Base-by-base conservation (phyloP, 805 yeast genomes). In the Yamadazyma sp. region DNA sequence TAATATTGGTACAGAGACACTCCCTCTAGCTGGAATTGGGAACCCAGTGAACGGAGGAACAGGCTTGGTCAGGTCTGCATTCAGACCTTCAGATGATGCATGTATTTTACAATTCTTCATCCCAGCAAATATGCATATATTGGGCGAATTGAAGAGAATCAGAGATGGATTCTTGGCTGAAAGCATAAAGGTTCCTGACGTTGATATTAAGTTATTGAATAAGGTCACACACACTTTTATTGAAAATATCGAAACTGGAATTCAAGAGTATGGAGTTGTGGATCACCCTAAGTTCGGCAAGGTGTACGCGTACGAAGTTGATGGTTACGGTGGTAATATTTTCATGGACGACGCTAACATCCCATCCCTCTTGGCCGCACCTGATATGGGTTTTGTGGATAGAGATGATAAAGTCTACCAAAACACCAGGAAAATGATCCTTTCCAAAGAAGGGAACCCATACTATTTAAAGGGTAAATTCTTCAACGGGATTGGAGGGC, bases 261-360 rank as follows among this genome's bases (percentile, higher is more conserved):
- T 88, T 30, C 70, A 75, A 52, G 63, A 74, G 24, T 69, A 75
- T 58, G 95, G 85, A 0, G 72, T 82, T 2, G 69, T 79, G n/a
- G 62, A 77, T 3, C 93, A 88, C 55, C 80, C 83, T 2, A 59
- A 48, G 8, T 84, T 67, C 58, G 96, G 96, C 1, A 68, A 73
- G 43, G 95, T 88, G 4, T 85, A 77, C 49, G 96, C 96, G 0
- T 88, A 81, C 51, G 96, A 88, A 57, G 81, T 88, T 13, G 96
- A 89, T 57, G 96, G 96, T 0, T 88, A 73, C 54, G 95, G 95
- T 2, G 71, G 93, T 18, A 46, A 71, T 0, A 63, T 76, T 16
- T 69, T 80, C 45, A 88, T 88, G 95, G 95, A 88, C 58, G 96
- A 88, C 59, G 96, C 96, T 15, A 89, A 89, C 53, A 69, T 88